Conservation (phyloP, 1,284 basidiomycete genomes). For the Polyporus tsugae region DNA sequence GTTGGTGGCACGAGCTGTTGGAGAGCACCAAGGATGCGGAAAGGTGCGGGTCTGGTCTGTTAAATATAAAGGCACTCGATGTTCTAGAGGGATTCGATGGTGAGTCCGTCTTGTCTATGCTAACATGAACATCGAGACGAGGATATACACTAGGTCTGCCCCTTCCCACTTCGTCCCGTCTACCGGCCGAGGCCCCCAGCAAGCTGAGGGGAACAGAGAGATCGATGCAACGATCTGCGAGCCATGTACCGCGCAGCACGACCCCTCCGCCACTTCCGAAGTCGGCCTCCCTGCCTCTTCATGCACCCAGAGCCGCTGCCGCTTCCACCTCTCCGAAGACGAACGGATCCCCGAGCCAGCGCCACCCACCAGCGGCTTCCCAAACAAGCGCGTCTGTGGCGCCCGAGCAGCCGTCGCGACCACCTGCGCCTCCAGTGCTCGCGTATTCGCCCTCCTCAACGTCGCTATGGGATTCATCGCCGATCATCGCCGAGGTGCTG, state of each 20-base stretch:
- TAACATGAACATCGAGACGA: conserved; percentile 6
- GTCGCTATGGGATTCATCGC: conserved; percentile 68
- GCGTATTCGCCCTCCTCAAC: conserved; percentile 35
- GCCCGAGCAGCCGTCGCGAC: conserved; percentile 34
- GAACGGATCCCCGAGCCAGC: conserved; percentile 28
- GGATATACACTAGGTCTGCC: conserved; percentile 51
- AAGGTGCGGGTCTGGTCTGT: conserved; percentile 76
- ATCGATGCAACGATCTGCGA: conserved; percentile 49
- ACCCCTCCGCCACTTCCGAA: conserved; percentile 86
- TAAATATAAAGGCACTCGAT: conserved; percentile 75
- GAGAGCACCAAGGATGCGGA: conserved; percentile 73
- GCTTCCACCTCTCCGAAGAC: conserved; percentile 42
- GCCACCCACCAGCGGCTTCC: conserved; percentile 33
- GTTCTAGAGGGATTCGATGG: conserved; percentile 68
- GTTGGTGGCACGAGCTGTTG: conserved; percentile 75
- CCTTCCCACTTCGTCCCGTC: conserved; percentile 42
- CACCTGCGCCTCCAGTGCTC: conserved; percentile 26
- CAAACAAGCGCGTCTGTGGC: conserved; percentile 31
- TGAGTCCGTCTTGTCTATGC: conserved; percentile 41
- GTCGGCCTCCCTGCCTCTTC: conserved; percentile 79
- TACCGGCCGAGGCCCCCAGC: conserved; percentile 51
- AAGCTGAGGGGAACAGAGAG: conserved; percentile 67
- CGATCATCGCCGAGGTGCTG: conserved; percentile 78
- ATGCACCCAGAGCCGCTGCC: conserved; percentile 53
- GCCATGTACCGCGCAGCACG: conserved; percentile 57